Evolutionary conservation across 2,329 filamentous ascomycete species (phyloP).

Genomic region (Phyllosticta citriasiana): DNA sequence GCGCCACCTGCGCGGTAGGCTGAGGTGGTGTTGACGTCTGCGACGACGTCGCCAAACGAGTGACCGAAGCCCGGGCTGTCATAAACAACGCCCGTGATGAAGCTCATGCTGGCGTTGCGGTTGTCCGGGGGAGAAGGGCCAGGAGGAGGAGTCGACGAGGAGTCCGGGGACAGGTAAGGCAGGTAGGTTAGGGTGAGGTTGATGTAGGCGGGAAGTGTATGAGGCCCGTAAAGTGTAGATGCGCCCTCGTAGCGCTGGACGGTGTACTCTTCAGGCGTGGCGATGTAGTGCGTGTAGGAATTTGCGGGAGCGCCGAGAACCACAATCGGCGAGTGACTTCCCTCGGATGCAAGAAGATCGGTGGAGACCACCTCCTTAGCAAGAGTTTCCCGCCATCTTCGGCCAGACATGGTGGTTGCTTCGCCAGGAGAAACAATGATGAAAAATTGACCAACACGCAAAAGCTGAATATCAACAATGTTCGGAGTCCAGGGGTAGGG

Average conservation of each 20-base stretch:
- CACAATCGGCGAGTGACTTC: constrained; percentile 41
- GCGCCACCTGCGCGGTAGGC: constrained; percentile 49
- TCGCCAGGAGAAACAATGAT: constrained; percentile 81
- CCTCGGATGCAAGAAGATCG: constrained; percentile 3
- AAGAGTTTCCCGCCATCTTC: constrained; percentile 72
- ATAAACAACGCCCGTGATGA: constrained; percentile 69
- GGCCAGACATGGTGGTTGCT: constrained; percentile 83
- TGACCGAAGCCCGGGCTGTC: constrained; percentile 59
- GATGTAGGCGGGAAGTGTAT: constrained; percentile 78
- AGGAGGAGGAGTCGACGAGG: constrained; percentile 23
- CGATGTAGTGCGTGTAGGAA: constrained; percentile 75
- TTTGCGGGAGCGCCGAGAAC: constrained; percentile 85
- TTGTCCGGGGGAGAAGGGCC: constrained; percentile 70
- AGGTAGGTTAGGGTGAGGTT: constrained; percentile 70
- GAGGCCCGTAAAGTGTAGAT: constrained; percentile 75
- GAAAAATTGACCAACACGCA: constrained; percentile 75
- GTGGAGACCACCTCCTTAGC: constrained; percentile 28
- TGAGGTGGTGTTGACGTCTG: constrained; percentile 41
- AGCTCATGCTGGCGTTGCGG: constrained; percentile 61
- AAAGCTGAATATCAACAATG: constrained; percentile 76
- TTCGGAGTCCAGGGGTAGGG: constrained; percentile 90
- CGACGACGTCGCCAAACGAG: constrained; percentile 58
- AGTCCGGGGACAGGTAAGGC: constrained; percentile 46
- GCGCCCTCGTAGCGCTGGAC: constrained; percentile 93
- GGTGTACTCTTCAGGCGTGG: constrained; percentile 69